Base-by-base conservation (phyloP, 345 rosid genomes). In the Populus pruinosa region DNA sequence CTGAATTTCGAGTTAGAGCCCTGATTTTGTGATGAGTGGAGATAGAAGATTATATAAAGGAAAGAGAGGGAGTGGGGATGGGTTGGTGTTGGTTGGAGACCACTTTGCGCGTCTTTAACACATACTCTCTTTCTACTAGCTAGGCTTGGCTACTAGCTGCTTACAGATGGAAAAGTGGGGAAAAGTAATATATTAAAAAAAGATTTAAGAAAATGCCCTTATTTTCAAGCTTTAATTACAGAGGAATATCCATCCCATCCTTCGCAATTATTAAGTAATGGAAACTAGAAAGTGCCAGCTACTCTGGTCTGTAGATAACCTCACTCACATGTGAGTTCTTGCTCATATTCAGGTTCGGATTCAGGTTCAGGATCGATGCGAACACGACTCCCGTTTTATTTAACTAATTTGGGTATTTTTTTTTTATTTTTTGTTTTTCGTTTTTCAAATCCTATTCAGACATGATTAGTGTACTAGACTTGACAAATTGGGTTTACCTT, bases 31-130 rank as follows among this genome's bases (percentile, higher is more conserved):
- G 17, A 66, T 16, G 80, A 13, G 67, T 2, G 67, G 5, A 53
- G 35, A 13, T 5, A 2, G 72, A 69, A 69, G 85, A 70, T 70
- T 71, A 80, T 63, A 64, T 63, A 69, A 84, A 72, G 79, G 50
- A n/a, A 43, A 4, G 71, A 36, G 69, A 35, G 55, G 55, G 72
- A 53, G 56, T 43, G 77, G 53, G 73, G 14, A 55, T 23, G 62
- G 83, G 82, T 67, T 44, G 83, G 72, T 50, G 86, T 82, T 83
- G 85, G 92, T 87, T 87, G 89, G 90, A 79, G 71, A 77, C 92
- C 87, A 88, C 90, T 82, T 82, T 72, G 76, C 69, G 67, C 33
- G n/a, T 73, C 6, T 43, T 67, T 41, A 27, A 39, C 23, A 35
- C 50, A 11, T 29, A 55, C 70, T 21, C 33, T 8, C 49, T 14